A percentile compares a stretch with the other conserved stretches of the same genome.
Conservation (phyloP, 208 protist genomes). For the Leishmania lainsoni region DNA sequence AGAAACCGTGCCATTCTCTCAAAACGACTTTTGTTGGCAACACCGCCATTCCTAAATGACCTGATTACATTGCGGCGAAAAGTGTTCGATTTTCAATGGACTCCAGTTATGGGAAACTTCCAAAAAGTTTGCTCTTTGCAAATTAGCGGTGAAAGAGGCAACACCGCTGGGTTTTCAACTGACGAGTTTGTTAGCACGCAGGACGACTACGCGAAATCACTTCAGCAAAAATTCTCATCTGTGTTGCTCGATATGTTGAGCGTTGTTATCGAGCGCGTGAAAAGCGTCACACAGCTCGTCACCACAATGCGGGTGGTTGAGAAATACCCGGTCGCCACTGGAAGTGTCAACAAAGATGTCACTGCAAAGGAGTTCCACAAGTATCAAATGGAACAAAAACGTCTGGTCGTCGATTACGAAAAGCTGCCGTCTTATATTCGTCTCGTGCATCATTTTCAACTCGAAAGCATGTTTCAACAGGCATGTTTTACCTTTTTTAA, state of each 20-base stretch:
- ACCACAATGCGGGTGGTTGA: slow-evolving; percentile 24
- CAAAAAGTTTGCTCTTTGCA: slow-evolving; percentile 15
- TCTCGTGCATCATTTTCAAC: slow-evolving; percentile 76
- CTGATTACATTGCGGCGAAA: slow-evolving; percentile 27
- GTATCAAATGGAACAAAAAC: slow-evolving; percentile 71
- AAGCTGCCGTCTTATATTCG: slow-evolving; percentile 80
- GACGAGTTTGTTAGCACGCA: slow-evolving; percentile 42
- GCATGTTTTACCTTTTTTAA: slow-evolving; percentile 61
- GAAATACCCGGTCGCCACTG: slow-evolving; percentile 39
- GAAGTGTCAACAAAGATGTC: slow-evolving; percentile 90
- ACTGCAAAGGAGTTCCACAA: slow-evolving; percentile 61
- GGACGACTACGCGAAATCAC: slow-evolving; percentile 33
- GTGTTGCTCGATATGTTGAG: slow-evolving; percentile 45
- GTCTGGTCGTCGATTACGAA: slow-evolving; percentile 79
- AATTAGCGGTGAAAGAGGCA: slow-evolving; percentile 6
- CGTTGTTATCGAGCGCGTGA: slow-evolving; percentile 42
- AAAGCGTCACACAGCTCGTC: neutral
- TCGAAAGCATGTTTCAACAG: slow-evolving; percentile 76
- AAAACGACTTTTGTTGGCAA: slow-evolving; percentile 56
- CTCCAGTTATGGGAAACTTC: neutral
- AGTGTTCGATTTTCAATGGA: slow-evolving; percentile 38
- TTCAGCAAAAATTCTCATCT: slow-evolving; percentile 63
- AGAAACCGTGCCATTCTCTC: slow-evolving; percentile 34
- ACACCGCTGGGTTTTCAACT: slow-evolving; percentile 11
- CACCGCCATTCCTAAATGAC: slow-evolving; percentile 35